Evolutionary conservation across 768 basidiomycete species (phyloP).

Genomic region (Xerocomus brunneocitrinus): DNA sequence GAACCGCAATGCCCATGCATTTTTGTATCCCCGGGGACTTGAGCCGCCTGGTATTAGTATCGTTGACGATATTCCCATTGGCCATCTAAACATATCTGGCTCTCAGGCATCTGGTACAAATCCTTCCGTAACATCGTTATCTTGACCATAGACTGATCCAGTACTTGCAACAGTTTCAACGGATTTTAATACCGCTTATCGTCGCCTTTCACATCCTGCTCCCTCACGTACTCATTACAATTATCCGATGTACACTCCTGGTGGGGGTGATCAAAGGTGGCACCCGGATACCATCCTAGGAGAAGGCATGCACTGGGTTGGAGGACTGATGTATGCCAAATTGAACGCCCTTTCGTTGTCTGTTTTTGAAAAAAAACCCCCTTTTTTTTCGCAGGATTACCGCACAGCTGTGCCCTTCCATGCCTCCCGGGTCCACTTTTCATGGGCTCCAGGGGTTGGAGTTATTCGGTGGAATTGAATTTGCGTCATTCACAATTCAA

Average conservation of each 20-base stretch:
- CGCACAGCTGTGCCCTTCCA: conserved; percentile 50
- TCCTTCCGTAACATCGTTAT: neutral
- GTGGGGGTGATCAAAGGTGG: conserved; percentile 68
- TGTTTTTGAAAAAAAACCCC: conserved; percentile 1
- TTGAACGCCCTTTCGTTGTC: neutral
- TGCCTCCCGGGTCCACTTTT: conserved; percentile 34
- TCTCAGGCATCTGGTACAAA: conserved; percentile 1
- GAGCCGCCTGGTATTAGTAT: conserved; percentile 23
- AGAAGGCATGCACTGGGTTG: conserved; percentile 68
- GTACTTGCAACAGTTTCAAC: neutral
- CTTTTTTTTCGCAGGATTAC: conserved; percentile 47
- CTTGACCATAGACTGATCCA: neutral
- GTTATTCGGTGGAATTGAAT: conserved; percentile 47
- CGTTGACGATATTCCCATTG: conserved; percentile 1
- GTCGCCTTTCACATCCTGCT: conserved; percentile 49
- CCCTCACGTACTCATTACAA: conserved; percentile 52
- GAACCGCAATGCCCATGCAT: conserved; percentile 63
- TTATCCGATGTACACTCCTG: conserved; percentile 72
- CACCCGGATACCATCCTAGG: conserved; percentile 47
- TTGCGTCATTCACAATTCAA: conserved; percentile 64
- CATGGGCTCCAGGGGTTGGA: conserved; percentile 43
- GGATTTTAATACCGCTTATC: conserved; percentile 27
- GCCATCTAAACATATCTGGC: neutral
- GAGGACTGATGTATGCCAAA: conserved; percentile 55
- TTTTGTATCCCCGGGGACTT: conserved; percentile 69